phyloP scores from a whole-genome alignment of 75 land plant genomes.

The Cunninghamia lanceolata region DNA sequence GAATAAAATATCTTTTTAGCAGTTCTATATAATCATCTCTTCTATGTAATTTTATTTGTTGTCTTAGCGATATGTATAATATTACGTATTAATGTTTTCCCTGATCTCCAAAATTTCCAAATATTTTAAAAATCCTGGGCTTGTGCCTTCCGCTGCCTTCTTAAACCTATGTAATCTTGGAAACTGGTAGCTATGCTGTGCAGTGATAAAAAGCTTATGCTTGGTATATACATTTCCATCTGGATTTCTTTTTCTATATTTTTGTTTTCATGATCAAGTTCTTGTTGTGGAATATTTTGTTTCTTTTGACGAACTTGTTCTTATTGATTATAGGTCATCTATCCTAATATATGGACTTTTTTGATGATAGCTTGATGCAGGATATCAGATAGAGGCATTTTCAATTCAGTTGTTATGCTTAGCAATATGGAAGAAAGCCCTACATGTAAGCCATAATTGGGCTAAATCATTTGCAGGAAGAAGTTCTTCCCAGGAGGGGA shows the following conservation, averaged over 20 bases:
- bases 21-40: background rate
- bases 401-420: slow-evolving; percentile 84
- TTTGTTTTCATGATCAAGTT: background rate
- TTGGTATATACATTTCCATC: background rate
- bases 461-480: slow-evolving; percentile 63
- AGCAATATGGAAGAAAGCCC: slow-evolving; percentile 92
- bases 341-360: background rate
- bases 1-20: background rate
- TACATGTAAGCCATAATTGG: slow-evolving; percentile 71
- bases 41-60: background rate
- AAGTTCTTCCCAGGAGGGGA: slow-evolving; percentile 27
- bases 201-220: background rate
- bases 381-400: slow-evolving; percentile 67
- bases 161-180: background rate
- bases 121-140: background rate
- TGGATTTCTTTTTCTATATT: background rate
- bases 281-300: background rate
- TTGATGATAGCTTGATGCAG: slow-evolving; percentile 36
- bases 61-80: background rate
- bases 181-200: background rate
- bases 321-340: background rate
- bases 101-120: background rate
- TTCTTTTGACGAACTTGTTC: background rate
- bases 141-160: background rate
- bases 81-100: background rate